These are phyloP conservation scores for Astragalus membranaceus DNA, from an alignment of 306 rosid genomes.

Conservation along the genomic window DNA sequence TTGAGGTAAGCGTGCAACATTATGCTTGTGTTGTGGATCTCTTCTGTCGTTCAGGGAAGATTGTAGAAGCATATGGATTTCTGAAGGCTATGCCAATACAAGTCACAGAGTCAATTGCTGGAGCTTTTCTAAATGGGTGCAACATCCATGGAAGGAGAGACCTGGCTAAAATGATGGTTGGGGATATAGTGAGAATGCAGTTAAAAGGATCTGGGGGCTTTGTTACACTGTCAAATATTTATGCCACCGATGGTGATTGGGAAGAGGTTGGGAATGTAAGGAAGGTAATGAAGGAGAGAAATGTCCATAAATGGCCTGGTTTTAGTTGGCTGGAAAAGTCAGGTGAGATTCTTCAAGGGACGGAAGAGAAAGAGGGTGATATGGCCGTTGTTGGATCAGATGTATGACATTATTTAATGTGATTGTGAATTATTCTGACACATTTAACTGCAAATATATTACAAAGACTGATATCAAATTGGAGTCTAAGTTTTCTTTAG, in stretches of 20 bases:
- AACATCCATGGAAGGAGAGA: slow-evolving; percentile 64
- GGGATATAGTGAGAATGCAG: slow-evolving; percentile 35
- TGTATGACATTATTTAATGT: background rate
- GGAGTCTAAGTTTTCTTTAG: background rate
- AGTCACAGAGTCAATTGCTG: slow-evolving; percentile 48
- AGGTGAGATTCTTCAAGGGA: slow-evolving; percentile 2
- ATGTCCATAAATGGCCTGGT: slow-evolving; percentile 40
- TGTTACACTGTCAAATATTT: slow-evolving; percentile 54
- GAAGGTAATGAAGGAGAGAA: slow-evolving; percentile 45
- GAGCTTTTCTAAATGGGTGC: slow-evolving; percentile 62
- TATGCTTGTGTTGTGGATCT: slow-evolving; percentile 61
- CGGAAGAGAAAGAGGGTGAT: background rate
- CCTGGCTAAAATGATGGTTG: slow-evolving; percentile 43
- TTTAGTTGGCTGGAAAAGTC: slow-evolving; percentile 42
- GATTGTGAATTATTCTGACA: background rate
- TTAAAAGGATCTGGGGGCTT: slow-evolving; percentile 50
- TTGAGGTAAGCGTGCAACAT: slow-evolving; percentile 37
- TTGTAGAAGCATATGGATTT: slow-evolving; percentile 55
- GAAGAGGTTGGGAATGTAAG: slow-evolving; percentile 54
- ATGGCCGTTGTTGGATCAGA: background rate
- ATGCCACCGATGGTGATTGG: slow-evolving; percentile 68
- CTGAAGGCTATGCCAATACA: slow-evolving; percentile 31
- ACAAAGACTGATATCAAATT: background rate
- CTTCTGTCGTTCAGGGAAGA: slow-evolving; percentile 60
- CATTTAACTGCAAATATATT: background rate